Evolutionary conservation across 495 filamentous ascomycete genomes (phyloP).

Genomic region (Cudoniella acicularis): DNA sequence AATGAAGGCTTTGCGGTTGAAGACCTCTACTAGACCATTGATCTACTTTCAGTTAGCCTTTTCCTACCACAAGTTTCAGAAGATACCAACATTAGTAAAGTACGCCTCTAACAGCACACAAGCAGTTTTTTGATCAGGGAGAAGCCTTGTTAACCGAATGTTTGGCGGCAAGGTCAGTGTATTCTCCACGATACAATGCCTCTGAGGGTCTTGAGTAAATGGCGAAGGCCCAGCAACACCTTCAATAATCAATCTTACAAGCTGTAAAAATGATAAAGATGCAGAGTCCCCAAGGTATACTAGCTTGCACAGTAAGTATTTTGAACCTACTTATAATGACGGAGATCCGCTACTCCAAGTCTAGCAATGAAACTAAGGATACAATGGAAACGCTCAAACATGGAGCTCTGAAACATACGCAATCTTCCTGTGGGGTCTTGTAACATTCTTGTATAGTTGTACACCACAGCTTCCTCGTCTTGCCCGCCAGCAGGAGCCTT

Average conservation of each 20-base stretch:
- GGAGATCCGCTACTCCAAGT: too few species aligned
- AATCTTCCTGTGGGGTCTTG: slow-evolving; percentile 54
- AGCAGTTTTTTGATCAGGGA: slow-evolving; percentile 53
- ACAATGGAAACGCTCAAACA: too few species aligned
- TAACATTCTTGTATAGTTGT: slow-evolving; percentile 55
- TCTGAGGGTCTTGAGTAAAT: slow-evolving; percentile 65
- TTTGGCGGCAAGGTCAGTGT: slow-evolving; percentile 42
- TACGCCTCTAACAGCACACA: slow-evolving; percentile 53
- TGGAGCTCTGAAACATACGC: slow-evolving; percentile 36
- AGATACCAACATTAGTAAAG: slow-evolving; percentile 51
- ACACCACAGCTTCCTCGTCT: slow-evolving; percentile 56
- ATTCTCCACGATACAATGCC: slow-evolving; percentile 66
- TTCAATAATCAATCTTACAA: slow-evolving; percentile 69
- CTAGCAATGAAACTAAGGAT: too few species aligned
- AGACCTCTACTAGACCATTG: slow-evolving; percentile 50
- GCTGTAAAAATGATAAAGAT: slow-evolving; percentile 66
- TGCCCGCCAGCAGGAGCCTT: slow-evolving; percentile 27
- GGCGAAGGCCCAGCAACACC: slow-evolving; percentile 59
- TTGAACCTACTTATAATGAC: too few species aligned
- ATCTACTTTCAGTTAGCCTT: too few species aligned
- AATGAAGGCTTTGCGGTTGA: slow-evolving; percentile 47
- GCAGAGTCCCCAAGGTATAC: slow-evolving; percentile 73
- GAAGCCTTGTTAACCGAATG: slow-evolving; percentile 30
- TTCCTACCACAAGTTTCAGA: too few species aligned
- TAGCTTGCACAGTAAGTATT: slow-evolving; percentile 18